Base-by-base conservation (phyloP, 495 filamentous ascomycete genomes). In the Sordaria brevicollis region DNA sequence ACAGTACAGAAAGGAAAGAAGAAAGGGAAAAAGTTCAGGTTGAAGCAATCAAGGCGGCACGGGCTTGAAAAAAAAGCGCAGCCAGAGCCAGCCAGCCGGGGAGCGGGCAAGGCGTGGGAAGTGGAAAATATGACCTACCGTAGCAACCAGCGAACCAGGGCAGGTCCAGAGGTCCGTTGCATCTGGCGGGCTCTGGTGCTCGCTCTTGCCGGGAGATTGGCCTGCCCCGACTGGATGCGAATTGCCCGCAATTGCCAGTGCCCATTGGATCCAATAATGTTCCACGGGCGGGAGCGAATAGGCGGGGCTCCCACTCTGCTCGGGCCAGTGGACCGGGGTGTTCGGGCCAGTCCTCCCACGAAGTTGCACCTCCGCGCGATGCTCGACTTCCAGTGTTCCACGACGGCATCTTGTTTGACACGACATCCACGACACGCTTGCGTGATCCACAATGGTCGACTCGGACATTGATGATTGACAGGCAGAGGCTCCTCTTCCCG, bases 1-100 rank as follows among this genome's bases (percentile, higher is more conserved):
- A 75, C 77, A 75, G 73, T 69, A 54, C 65, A 67, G 41, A 75
- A 77, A 75, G 72, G 68, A 41, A 65, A 69, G 41, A 37, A 65
- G 21, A 70, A 68, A 71, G 66, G 65, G 70, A 74, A 77, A 75
- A 77, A 70, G 19, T 62, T 62, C 25, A 36, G 66, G 72, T 74
- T 76, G 71, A 43, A 69, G 70, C 39, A 35, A 73, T 71, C 68
- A 71, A 71, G 62, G 67, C 31, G 54, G 67, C 35, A 69, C 68
- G 70, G 74, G 73, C 76, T 74, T 34, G 67, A 74, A 76, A 76
- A 76, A 77, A 76, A 74, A 68, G 54, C 73, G 73, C 73, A 74
- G 54, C n/a, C n/a, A n/a, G n/a, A n/a, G n/a, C n/a, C n/a, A n/a
- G n/a, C n/a, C n/a, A n/a, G n/a, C 49, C 49, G 49, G 49, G 25